Conservation (phyloP, 1,284 basidiomycete species). For the Cystobasidium sp. region DNA sequence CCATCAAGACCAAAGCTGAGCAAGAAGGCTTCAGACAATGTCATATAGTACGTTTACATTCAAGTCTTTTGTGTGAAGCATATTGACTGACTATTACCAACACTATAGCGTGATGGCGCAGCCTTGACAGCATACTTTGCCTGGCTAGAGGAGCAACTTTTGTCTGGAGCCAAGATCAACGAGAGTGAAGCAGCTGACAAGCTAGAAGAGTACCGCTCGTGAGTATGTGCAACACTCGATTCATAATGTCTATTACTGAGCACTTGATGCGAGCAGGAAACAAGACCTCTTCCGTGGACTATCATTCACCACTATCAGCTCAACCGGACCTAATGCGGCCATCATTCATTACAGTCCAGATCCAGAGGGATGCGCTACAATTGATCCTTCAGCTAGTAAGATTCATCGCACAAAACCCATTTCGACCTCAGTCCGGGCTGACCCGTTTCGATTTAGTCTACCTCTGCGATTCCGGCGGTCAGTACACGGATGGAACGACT, state of each 20-base stretch:
- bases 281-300: conserved; percentile 80
- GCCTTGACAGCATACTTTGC: conserved; percentile 75
- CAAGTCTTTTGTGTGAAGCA: neutral
- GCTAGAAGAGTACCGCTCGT: conserved; percentile 80
- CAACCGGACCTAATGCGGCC: conserved; percentile 68
- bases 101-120: conserved; percentile 22
- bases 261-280: conserved; percentile 62
- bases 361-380: conserved; percentile 71
- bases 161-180: conserved; percentile 66
- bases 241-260: conserved; percentile 6
- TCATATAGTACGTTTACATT: conserved; percentile 64
- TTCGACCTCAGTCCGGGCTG: neutral
- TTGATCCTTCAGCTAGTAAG: conserved; percentile 71
- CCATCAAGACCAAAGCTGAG: conserved; percentile 87
- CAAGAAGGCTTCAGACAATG: conserved; percentile 85
- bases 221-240: conserved; percentile 56
- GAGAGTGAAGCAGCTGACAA: conserved; percentile 82
- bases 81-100: neutral
- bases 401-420: neutral
- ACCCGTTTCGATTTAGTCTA: conserved; percentile 63
- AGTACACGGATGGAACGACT: conserved; percentile 92
- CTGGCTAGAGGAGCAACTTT: conserved; percentile 86
- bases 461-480: conserved; percentile 89
- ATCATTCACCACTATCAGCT: conserved; percentile 91
- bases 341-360: conserved; percentile 93